Evolutionary conservation across 768 basidiomycete genomes (phyloP).

Genomic region (Pleurotus pulmonarius): DNA sequence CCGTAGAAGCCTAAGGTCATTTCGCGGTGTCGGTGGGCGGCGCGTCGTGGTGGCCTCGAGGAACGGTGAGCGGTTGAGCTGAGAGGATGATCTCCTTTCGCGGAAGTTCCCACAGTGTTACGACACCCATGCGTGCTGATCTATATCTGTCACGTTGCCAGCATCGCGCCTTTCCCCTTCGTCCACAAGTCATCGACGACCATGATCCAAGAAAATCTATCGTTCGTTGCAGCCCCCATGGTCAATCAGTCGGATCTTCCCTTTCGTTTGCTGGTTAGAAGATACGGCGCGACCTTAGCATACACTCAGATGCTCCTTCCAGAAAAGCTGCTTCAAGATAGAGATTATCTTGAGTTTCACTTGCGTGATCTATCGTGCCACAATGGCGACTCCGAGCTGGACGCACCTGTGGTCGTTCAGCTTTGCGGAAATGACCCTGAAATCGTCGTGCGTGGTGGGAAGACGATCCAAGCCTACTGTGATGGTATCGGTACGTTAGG

Average conservation of each 20-base stretch:
- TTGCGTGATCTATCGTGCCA: conserved; percentile 46
- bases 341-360: conserved; percentile 62
- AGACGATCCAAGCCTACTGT: conserved; percentile 54
- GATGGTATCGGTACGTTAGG: conserved; percentile 61
- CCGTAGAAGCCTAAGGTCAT: too few species aligned
- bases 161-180: neutral
- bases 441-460: conserved; percentile 54
- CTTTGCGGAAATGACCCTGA: conserved; percentile 72
- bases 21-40: too few species aligned
- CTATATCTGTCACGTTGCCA: neutral
- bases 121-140: neutral
- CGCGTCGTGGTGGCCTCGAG: too few species aligned
- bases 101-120: too few species aligned
- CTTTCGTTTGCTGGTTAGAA: conserved; percentile 10
- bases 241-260: conserved; percentile 71
- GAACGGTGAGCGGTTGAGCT: too few species aligned
- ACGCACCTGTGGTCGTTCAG: conserved; percentile 62
- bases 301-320: conserved; percentile 81
- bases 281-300: conserved; percentile 59
- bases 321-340: conserved; percentile 56
- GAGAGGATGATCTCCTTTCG: too few species aligned
- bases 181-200: neutral
- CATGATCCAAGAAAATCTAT: conserved; percentile 19
- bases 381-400: conserved; percentile 17
- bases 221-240: conserved; percentile 67